phyloP scores from a whole-genome alignment of 2,329 filamentous ascomycete genomes.

The Penicillium sp. region DNA sequence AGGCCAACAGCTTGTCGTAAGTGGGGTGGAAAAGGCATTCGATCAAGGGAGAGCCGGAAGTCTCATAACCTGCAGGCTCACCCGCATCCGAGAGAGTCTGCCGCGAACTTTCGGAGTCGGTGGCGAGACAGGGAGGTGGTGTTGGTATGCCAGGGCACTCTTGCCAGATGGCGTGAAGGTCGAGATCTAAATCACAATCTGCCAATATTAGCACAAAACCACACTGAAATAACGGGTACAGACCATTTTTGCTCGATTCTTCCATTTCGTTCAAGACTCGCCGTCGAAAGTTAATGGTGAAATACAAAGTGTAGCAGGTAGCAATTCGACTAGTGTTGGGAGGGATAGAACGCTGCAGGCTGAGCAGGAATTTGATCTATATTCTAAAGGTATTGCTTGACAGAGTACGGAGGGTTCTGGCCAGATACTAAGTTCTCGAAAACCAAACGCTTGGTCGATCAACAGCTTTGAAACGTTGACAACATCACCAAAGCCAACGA shows the following conservation, averaged over 20 bases:
- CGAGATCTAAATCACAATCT: slow-evolving; percentile 5
- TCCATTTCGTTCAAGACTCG: background rate
- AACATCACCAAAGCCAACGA: background rate
- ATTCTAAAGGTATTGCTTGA: no score
- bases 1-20: background rate
- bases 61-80: background rate
- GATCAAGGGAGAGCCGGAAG: background rate
- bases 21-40: background rate
- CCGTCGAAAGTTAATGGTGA: background rate
- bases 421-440: background rate
- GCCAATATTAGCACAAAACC: background rate
- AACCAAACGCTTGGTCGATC: background rate
- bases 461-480: background rate
- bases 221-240: background rate
- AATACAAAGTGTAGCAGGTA: background rate
- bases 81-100: background rate
- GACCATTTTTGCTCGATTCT: background rate
- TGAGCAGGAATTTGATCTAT: background rate
- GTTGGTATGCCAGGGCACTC: slow-evolving; percentile 2
- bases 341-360: background rate
- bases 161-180: slow-evolving; percentile 4
- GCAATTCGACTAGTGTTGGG: background rate
- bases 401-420: no score
- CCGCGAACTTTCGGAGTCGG: background rate
- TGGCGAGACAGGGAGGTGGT: slow-evolving; percentile 5